phyloP scores from a whole-genome alignment of 129 eudicot genomes.

The Chrysanthemum seticuspe region DNA sequence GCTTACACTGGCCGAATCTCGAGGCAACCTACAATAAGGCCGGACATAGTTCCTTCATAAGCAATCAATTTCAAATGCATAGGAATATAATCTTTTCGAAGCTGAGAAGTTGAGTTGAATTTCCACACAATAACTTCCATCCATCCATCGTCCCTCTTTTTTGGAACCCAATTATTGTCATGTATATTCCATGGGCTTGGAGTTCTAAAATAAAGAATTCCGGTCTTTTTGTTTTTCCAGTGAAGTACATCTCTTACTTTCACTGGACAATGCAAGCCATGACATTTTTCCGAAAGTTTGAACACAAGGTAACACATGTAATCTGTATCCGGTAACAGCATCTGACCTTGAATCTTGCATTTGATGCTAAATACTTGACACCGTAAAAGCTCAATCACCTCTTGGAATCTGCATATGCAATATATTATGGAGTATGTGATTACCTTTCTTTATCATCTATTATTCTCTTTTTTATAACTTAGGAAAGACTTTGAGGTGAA shows the following conservation, averaged over 20 bases:
- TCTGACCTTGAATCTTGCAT: not conserved
- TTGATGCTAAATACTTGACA: not conserved
- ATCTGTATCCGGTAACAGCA: not conserved
- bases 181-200: not conserved
- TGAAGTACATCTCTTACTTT: not conserved
- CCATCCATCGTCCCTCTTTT: not conserved
- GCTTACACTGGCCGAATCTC: too few relatives aligned
- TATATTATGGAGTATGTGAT: too few relatives aligned
- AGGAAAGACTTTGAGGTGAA: too few relatives aligned
- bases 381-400: not conserved
- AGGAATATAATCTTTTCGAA: not conserved
- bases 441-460: too few relatives aligned
- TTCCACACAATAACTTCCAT: not conserved
- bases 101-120: not conserved
- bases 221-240: not conserved
- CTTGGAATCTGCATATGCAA: not conserved
- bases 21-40: not conserved
- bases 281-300: not conserved
- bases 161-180: not conserved
- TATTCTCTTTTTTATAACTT: too few relatives aligned
- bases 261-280: not conserved
- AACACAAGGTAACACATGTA: not conserved
- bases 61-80: not conserved
- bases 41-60: not conserved
- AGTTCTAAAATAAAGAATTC: not conserved